phyloP scores from a whole-genome alignment of 208 protist species.

The Leishmania braziliensis region DNA sequence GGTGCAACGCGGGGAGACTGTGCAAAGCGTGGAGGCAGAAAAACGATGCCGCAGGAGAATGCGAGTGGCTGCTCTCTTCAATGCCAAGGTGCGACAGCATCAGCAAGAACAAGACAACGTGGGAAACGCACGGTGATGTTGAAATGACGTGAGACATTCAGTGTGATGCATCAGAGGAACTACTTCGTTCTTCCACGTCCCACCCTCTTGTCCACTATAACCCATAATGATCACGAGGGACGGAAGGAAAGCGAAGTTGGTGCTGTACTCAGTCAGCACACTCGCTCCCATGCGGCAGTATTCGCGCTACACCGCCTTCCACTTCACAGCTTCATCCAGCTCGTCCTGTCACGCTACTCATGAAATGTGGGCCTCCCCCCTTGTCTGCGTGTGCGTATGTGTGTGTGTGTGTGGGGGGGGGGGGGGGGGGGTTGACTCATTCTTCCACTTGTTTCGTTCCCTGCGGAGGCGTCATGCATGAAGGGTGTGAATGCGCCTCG shows the following conservation, averaged over 20 bases:
- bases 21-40: not conserved
- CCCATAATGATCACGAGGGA: not conserved
- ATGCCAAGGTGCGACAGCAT: not conserved
- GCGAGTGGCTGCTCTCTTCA: not conserved
- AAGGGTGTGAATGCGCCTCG: not conserved
- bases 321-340: not conserved
- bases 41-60: not conserved
- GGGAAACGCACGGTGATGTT: not conserved
- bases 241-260: not conserved
- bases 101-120: not conserved
- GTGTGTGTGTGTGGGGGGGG: not conserved
- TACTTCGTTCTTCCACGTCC: not conserved
- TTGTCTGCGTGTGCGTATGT: too few species aligned
- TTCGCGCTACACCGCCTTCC: conserved; percentile 4
- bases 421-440: too few species aligned
- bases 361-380: not conserved
- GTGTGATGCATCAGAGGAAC: not conserved
- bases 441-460: too few species aligned
- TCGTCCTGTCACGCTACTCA: not conserved
- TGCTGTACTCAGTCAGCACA: not conserved
- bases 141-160: not conserved
- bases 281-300: not conserved
- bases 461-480: not conserved
- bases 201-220: not conserved
- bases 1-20: not conserved